Conservation (phyloP, 306 rosid species). For the barrel medic (Medicago truncatula) region DNA sequence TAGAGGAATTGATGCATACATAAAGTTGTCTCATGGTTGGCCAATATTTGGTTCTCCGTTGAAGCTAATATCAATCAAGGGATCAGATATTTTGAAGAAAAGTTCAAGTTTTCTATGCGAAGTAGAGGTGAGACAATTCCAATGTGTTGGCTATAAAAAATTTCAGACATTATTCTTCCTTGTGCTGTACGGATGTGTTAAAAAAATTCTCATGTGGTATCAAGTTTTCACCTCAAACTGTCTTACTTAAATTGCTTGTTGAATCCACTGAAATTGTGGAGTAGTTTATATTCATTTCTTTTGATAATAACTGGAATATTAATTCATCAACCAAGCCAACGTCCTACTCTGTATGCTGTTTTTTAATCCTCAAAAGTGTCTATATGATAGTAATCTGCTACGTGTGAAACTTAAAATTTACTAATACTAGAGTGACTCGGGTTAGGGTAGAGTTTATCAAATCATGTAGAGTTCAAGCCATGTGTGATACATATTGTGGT, state of each 20-base stretch:
- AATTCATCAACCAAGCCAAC: conserved; percentile 17
- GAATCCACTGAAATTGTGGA: conserved; percentile 22
- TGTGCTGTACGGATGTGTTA: conserved; percentile 30
- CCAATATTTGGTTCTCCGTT: conserved; percentile 69
- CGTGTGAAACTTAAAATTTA: neutral
- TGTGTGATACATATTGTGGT: neutral
- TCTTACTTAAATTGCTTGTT: conserved; percentile 14
- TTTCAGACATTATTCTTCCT: conserved; percentile 17
- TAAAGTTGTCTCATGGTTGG: conserved; percentile 78
- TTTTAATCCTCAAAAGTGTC: conserved; percentile 1
- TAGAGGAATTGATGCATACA: conserved; percentile 69
- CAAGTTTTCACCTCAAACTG: conserved; percentile 8
- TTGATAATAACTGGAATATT: conserved; percentile 25
- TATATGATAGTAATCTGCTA: neutral
- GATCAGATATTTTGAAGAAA: conserved; percentile 60
- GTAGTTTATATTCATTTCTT: conserved; percentile 30
- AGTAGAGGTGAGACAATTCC: conserved; percentile 65
- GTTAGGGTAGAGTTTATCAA: conserved; percentile 13
- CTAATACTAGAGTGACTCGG: neutral
- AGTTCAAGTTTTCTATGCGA: conserved; percentile 60
- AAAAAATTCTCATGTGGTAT: conserved; percentile 7
- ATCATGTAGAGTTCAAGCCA: conserved; percentile 31
- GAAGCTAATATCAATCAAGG: conserved; percentile 67
- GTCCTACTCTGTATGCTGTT: conserved; percentile 2
- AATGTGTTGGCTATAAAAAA: neutral